Conservation (phyloP, 148 eudicot species). For the Heliamphora exappendiculata region DNA sequence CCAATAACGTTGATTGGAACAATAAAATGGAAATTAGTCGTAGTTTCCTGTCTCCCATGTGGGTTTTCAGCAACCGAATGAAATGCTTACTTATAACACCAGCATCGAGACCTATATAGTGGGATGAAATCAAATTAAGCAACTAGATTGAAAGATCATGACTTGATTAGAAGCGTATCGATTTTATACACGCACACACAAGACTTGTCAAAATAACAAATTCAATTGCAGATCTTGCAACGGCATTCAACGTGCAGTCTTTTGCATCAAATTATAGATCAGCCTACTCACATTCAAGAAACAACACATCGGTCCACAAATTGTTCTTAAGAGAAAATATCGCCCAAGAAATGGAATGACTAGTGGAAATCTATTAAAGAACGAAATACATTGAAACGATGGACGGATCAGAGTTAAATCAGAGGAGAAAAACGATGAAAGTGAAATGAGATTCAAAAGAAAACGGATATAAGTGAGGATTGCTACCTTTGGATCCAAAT, state of each 20-base stretch:
- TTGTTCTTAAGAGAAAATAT: neutral
- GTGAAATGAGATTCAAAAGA: neutral
- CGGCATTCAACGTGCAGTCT: neutral
- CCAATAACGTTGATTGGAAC: neutral
- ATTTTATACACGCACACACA: no score
- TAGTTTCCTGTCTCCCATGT: neutral
- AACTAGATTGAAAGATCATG: neutral
- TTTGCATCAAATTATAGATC: neutral
- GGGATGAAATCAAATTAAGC: neutral
- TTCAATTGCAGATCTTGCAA: conserved; percentile 5
- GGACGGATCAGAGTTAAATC: neutral
- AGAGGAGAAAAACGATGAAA: neutral
- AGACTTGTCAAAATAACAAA: neutral
- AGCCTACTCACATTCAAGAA: neutral
- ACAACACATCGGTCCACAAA: neutral
- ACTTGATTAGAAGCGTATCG: neutral
- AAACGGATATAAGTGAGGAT: neutral
- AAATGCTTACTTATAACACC: neutral
- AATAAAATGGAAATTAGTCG: neutral
- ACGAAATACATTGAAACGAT: neutral
- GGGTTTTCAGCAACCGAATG: neutral
- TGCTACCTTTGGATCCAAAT: conserved; percentile 13
- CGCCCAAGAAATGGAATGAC: neutral
- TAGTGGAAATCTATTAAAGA: neutral
- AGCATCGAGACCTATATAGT: no score